A percentile compares a stretch with the other conserved stretches of the same genome.
These are phyloP conservation scores for Carex myosuroides DNA, from an alignment of 176 grass and related monocot genomes.

Conservation along the genomic window DNA sequence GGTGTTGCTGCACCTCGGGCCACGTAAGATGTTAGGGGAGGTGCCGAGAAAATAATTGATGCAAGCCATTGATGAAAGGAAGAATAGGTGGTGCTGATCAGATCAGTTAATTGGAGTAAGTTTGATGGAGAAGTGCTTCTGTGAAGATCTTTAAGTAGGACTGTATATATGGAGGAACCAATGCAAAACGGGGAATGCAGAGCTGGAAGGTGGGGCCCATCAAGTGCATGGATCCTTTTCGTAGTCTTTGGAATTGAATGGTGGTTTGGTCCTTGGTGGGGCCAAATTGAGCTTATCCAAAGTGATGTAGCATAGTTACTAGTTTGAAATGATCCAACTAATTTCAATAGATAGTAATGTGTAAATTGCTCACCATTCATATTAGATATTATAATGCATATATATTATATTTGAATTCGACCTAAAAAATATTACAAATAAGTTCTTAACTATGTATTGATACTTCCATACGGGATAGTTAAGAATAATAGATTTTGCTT, in stretches of 20 bases:
- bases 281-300: slow-evolving; percentile 17
- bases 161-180: neutral
- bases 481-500: neutral
- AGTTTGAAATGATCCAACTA: neutral
- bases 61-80: slow-evolving; percentile 45
- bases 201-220: slow-evolving; percentile 11
- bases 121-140: neutral
- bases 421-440: neutral
- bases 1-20: slow-evolving; percentile 19
- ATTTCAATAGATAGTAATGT: neutral
- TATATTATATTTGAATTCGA: neutral
- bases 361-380: neutral
- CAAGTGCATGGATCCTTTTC: neutral
- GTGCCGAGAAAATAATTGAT: slow-evolving; percentile 28
- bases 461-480: neutral
- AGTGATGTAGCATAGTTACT: neutral
- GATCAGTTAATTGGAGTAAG: neutral
- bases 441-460: neutral
- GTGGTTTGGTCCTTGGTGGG: slow-evolving; percentile 8
- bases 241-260: slow-evolving; percentile 14
- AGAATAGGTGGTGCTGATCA: neutral
- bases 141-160: slow-evolving; percentile 6
- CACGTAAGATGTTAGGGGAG: slow-evolving; percentile 22
- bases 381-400: neutral
- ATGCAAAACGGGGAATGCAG: neutral